Evolutionary conservation across 2,329 filamentous ascomycete species (phyloP), one percentile per base, ranked within the genome.

Genomic region (Fusarium albidum): DNA sequence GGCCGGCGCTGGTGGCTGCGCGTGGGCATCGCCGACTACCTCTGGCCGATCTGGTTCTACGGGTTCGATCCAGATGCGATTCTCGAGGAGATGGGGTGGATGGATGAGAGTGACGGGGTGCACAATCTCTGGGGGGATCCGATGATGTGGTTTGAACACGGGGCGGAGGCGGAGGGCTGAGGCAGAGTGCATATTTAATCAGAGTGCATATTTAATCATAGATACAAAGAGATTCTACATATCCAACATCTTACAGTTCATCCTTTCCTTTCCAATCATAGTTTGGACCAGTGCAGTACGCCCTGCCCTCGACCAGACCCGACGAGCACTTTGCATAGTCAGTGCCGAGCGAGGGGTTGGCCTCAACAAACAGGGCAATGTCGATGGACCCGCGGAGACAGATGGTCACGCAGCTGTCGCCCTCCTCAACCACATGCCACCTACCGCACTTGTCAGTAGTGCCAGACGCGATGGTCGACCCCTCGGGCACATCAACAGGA

Each of bases 41-140:
- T 57, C 12, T 64, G 54, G 49, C 34, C 42, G 2, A 8, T 61
- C 7, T 63, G 47, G 46, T 64, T 65, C 12, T 40, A 15, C 6
- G 13, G 38, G 6, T 41, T 46, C 39, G 54, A 59, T 37, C 18
- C 59, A 12, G 52, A 61, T 34, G 42, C 45, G 17, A 37, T 53
- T 28, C 37, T 61, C 29, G 53, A 56, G 41, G 54, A 61, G 37
- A 39, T 38, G 44, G 49, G 58, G 11, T 58, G 53, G 52, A 44
- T 27, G 29, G 53, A 64, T 45, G 35, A 42, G 17, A 33, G 31
- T 31, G 57, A 53, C 10, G 49, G 56, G 3, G 33, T 56, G 34
- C 55, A 60, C 32, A 60, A 58, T 28, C 52, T 62, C 13, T 62
- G 58, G 58, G 58, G 55, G 25, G 45, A 3, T 34, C 49, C 31